Base-by-base conservation (phyloP, 2,329 filamentous ascomycete species). In the Paradendryphiella salina region DNA sequence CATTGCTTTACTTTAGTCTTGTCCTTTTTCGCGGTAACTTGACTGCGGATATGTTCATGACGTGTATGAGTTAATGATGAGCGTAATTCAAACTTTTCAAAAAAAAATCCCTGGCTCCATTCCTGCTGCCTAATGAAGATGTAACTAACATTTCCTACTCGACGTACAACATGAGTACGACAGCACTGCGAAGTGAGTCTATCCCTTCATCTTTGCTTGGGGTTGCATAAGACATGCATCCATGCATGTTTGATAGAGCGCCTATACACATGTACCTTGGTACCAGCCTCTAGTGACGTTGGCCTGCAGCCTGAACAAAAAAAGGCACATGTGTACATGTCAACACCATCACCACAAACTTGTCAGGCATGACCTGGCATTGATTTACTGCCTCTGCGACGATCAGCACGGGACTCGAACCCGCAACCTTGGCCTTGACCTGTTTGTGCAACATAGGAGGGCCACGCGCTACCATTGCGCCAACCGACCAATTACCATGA, bases 391-490 rank as follows among this genome's bases (percentile, higher is more conserved):
- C 33, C 15, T 44, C 15, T 28, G 26, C 9, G 33, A 26, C 67
- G 68, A 71, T 61, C 64, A 62, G 66, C 54, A 64, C 63, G 61
- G 57, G 68, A 70, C 67, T 71, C 68, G 68, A 71, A 71, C 68
- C 57, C 61, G 63, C 68, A 71, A 56, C 68, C 68, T 70, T 65
- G 63, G 66, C 65, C 68, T 71, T 71, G 15, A 26, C 23, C 10
- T 28, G 14, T 38, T 9, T 3, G n/a, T 6, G 8, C 13, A 23
- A 21, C 20, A 29, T 42, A 70, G 66, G 68, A 71, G 68, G 68
- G 65, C 66, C 63, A 65, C 68, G 68, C 68, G 67, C 68, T 71
- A 70, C 67, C 68, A 71, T 71, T 71, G 68, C 68, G 68, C 68
- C 67, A 71, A 60, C 66, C 63, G 61, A 60, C 66, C 65, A 11